Percentiles rank a stretch among this genome's conserved stretches.
Evolutionary conservation across 2,329 filamentous ascomycete species (phyloP).

Genomic region (Aspergillus sp.): DNA sequence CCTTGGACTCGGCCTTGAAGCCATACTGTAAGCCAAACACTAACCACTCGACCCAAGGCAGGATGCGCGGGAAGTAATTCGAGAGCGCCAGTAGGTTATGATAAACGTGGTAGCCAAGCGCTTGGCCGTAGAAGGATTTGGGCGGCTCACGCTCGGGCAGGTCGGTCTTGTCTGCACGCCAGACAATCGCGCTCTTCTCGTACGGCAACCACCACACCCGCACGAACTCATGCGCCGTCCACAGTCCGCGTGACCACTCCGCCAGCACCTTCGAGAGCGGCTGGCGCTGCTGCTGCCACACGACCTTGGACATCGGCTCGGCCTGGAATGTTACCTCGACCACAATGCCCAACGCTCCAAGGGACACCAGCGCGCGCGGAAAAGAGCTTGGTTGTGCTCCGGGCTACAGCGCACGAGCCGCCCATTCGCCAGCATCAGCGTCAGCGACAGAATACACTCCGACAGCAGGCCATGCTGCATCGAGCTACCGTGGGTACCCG

Average conservation of each 20-base stretch:
- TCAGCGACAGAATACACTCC: constrained; percentile 64
- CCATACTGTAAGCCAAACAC: constrained; percentile 97
- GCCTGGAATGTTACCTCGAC: constrained; percentile 80
- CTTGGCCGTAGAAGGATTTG: constrained; percentile 70
- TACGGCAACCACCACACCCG: constrained; percentile 98
- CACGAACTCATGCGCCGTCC: constrained; percentile 80
- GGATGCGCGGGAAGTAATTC: constrained; percentile 66
- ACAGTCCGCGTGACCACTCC: constrained; percentile 65
- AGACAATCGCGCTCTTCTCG: constrained; percentile 76
- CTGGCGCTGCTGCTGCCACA: constrained; percentile 75
- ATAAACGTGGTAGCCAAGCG: constrained; percentile 79
- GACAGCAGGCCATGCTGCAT: constrained; percentile 75
- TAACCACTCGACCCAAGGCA: constrained; percentile 91
- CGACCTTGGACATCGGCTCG: constrained; percentile 70
- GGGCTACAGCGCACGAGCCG: constrained; percentile 60
- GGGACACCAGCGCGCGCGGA: constrained; percentile 80
- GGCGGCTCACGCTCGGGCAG: constrained; percentile 53
- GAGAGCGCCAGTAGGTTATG: constrained; percentile 79
- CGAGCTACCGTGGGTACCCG: constrained; percentile 87
- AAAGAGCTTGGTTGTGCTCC: constrained; percentile 65
- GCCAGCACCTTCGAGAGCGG: constrained; percentile 59
- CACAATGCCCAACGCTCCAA: constrained; percentile 86
- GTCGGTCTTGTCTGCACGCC: constrained; percentile 73
- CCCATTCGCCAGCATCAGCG: constrained; percentile 75
- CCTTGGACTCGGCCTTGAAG: constrained; percentile 58